Evolutionary conservation across 2,329 filamentous ascomycete species (phyloP), one percentile per base, ranked within the genome.

Genomic region (Fonsecaea multimorphosa): DNA sequence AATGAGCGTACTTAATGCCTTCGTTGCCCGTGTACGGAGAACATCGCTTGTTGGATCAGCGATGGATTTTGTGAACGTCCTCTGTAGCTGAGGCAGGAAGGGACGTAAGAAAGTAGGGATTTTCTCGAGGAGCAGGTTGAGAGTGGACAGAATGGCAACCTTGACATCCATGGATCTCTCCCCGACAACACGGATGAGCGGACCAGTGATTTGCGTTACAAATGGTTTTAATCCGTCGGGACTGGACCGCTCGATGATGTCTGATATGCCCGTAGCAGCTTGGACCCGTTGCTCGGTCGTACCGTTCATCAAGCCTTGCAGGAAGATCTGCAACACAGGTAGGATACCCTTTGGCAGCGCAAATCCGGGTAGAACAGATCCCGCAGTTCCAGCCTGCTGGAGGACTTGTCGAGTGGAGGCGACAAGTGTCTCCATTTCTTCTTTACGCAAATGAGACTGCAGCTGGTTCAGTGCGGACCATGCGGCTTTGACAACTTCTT

Each of bases 241-340:
- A 77, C 89, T 94, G 29, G 95, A 96, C 64, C 95, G 89, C 80
- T 98, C 95, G 70, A 98, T 90, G 71, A 99, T 91, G 76, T 99
- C 96, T 1, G 93, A 96, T 72, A 99, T 96, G 63, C 92, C 95
- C 68, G 98, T 84, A 53, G 96, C 95, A 64, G 95, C 89, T 76
- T 96, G 91, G 29, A 92, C 95, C 76, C 93, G 87, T 81, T 99
- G 95, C 4, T 99, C 95, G 16, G 91, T 83, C 40, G 91, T 93
- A 64, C 95, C 96, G 74, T 99, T 98, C 90, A 99, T 96, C 71
- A 99, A 85, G 79, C 95, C 95, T 76, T 99, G 96, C 75, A 98
- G 79, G 86, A 99, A 98, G 71, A 99, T 98, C 1, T 96, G 95
- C 67, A 99, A 81, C 70, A 99, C 89, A 68, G 95, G 93, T 75